These are phyloP conservation scores for Otatea glauca DNA, from an alignment of 176 grass and related monocot species.

Conservation along the genomic window DNA sequence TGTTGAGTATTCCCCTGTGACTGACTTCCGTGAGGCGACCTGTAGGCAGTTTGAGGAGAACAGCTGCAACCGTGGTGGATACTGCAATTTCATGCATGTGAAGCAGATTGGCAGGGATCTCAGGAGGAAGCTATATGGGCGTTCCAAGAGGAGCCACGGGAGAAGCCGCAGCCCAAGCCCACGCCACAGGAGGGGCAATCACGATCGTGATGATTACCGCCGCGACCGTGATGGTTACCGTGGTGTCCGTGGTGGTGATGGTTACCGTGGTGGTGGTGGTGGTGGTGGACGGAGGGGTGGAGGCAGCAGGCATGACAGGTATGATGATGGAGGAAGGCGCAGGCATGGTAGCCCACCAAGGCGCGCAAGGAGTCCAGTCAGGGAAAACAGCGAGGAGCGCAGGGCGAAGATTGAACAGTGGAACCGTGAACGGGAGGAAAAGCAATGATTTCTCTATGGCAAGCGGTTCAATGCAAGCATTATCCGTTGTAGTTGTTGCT, in stretches of 20 bases:
- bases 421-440: slow-evolving; percentile 71
- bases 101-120: slow-evolving; percentile 68
- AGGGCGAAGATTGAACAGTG: slow-evolving; percentile 80
- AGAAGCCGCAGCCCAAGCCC: slow-evolving; percentile 64
- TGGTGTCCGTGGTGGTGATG: slow-evolving; percentile 24
- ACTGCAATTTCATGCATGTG: slow-evolving; percentile 73
- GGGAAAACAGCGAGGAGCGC: slow-evolving; percentile 70
- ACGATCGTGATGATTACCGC: slow-evolving; percentile 47
- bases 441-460: slow-evolving; percentile 28
- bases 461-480: background rate
- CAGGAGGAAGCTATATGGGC: slow-evolving; percentile 61
- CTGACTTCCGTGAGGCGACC: slow-evolving; percentile 64
- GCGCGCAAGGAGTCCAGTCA: slow-evolving; percentile 60
- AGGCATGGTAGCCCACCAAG: slow-evolving; percentile 58
- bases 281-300: slow-evolving; percentile 40
- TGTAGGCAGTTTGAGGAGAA: slow-evolving; percentile 69
- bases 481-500: background rate
- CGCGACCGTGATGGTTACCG: slow-evolving; percentile 44
- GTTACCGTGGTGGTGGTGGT: slow-evolving; percentile 29
- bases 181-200: slow-evolving; percentile 52
- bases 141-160: slow-evolving; percentile 47
- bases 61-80: slow-evolving; percentile 67
- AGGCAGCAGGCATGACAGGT: slow-evolving; percentile 59
- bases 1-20: slow-evolving; percentile 63
- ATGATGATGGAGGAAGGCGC: slow-evolving; percentile 57